Base-by-base conservation (phyloP, 1,139 yeast genomes). In the Candida sojae region DNA sequence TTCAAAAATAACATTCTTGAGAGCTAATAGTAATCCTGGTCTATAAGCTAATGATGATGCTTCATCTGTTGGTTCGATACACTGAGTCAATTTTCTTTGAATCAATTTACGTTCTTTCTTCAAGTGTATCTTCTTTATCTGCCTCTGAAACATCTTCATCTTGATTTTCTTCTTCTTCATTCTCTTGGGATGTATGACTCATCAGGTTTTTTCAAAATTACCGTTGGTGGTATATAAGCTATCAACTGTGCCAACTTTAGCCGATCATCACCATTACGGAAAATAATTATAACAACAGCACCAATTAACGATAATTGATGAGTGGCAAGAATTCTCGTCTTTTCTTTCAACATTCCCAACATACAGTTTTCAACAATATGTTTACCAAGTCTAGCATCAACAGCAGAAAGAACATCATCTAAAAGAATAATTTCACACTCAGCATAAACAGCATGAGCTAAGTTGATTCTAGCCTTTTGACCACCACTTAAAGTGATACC, bases 21-120 rank as follows among this genome's bases (percentile, higher is more conserved):
- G 70, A 5, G 88, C 96, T 26, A 78, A 66, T 1, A 97, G 96
- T 48, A 89, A 71, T 1, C 83, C 88, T 0, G 84, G 86, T 58
- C 96, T 82, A 63, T 91, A 91, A 7, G 85, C 73, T 76, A 91
- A 73, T 25, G 73, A 67, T 7, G 81, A 91, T 53, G 57, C 59
- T 42, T 58, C 65, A 36, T 61, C 68, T 49, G 39, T 46, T 9
- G 39, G 37, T 40, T 46, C 48, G n/a, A 58, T 48, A 23, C 46
- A 45, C 11, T 36, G 47, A 5, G 58, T 55, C 17, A 60, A 23
- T 49, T 58, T 64, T 44, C 58, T 58, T 42, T 57, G 56, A 41
- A 63, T 62, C 8, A 55, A 41, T 46, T 53, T 57, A 47, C 47
- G 52, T 41, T 60, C 62, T n/a, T 60, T 64, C 11, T 57, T 59